phyloP scores from a whole-genome alignment of 2,329 filamentous ascomycete genomes.

The Apiospora koreana region DNA sequence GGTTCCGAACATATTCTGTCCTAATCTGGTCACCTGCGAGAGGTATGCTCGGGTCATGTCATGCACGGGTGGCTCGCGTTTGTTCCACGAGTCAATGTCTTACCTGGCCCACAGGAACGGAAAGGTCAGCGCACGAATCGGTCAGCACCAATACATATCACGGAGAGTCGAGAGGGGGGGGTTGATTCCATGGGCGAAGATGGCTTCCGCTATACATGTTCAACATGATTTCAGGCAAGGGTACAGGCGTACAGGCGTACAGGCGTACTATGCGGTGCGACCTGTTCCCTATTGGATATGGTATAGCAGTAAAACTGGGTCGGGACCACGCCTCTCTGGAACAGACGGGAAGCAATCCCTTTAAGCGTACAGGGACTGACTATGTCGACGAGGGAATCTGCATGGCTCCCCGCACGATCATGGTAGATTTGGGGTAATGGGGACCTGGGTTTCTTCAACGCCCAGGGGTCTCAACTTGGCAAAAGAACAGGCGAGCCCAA shows the following conservation, averaged over 20 bases:
- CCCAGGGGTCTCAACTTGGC: neutral
- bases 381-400: neutral
- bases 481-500: neutral
- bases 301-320: neutral
- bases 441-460: neutral
- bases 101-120: neutral
- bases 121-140: neutral
- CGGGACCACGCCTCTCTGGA: neutral
- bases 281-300: no score
- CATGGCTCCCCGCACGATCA: neutral
- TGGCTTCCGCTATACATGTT: no score
- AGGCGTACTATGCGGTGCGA: no score
- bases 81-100: conserved; percentile 2
- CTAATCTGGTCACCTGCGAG: neutral
- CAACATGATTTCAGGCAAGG: no score
- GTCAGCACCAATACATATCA: no score
- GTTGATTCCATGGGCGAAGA: no score
- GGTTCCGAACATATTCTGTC: neutral
- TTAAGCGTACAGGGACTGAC: no score
- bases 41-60: neutral
- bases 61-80: neutral
- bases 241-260: no score
- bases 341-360: neutral
- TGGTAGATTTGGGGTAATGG: neutral
- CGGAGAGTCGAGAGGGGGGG: no score